Evolutionary conservation across 208 protist genomes (phyloP), one percentile per base, ranked within the genome.

Genomic region (Leptomonas pyrrhocoris): DNA sequence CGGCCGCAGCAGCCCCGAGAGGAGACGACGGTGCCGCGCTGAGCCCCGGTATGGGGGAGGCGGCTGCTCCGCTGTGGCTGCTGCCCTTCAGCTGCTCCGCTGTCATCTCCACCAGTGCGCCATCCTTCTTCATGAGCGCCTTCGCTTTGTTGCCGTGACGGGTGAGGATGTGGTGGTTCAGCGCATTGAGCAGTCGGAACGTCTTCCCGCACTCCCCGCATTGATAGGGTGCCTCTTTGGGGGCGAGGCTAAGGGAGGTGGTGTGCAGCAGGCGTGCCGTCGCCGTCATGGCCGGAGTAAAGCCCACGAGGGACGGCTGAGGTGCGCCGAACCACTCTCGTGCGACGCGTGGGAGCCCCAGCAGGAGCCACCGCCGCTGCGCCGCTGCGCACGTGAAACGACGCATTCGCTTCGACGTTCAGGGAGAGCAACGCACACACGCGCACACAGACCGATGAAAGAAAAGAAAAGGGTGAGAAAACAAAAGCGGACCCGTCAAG

Each of bases 121-220:
- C 91, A 25, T 86, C 85, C 42, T 62, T 79, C 34, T 77, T 58
- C 38, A 88, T 45, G 54, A 96, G 71, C 1, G 87, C 83, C 68
- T 83, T 91, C 0, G 91, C 91, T 5, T 83, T 55, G 27, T 89
- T 91, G 21, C 73, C 84, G 78, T 96, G 92, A 21, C 86, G 87
- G 12, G 92, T 94, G 73, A 93, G 80, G 48, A 96, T 94, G 79
- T 96, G 92, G 68, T 96, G 92, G 36, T 94, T 89, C 1, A 96
- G 79, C 0, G 92, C 92, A 68, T 94, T 94, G 15, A 94, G 75
- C 46, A 96, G 79, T 6, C 92, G 92, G 74, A 96, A 96, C 0
- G 80, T 69, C 68, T 95, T 94, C 15, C 88, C 85, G 58, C 92
- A 96, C 50, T 86, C 83, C 4, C 88, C 79, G 59, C 92, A 96